Conservation (phyloP, 352 stramenopile genomes). For the Pythium phragmitis region DNA sequence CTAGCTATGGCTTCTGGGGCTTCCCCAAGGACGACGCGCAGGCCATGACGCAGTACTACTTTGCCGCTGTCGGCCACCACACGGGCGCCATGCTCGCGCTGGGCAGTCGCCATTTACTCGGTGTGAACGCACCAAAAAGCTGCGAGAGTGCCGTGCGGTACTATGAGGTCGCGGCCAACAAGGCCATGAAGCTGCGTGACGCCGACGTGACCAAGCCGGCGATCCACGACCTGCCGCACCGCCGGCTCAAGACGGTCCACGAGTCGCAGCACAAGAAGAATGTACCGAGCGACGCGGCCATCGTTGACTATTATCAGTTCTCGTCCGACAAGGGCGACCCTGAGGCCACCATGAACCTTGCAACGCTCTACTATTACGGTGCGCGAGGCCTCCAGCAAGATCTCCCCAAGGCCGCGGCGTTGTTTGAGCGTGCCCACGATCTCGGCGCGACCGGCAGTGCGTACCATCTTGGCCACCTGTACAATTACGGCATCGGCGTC, state of each 20-base stretch:
- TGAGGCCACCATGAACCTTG: slow-evolving; percentile 80
- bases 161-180: slow-evolving; percentile 87
- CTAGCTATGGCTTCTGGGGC: slow-evolving; percentile 82
- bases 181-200: slow-evolving; percentile 65
- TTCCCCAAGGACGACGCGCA: slow-evolving; percentile 57
- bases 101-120: slow-evolving; percentile 75
- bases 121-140: slow-evolving; percentile 68
- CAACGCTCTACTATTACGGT: slow-evolving; percentile 85
- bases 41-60: slow-evolving; percentile 84
- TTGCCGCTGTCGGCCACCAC: slow-evolving; percentile 69
- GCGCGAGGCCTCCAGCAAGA: slow-evolving; percentile 72
- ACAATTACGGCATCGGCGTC: slow-evolving; percentile 79
- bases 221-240: slow-evolving; percentile 72
- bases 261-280: slow-evolving; percentile 85
- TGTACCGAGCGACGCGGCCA: slow-evolving; percentile 62
- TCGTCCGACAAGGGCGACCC: slow-evolving; percentile 87
- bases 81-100: slow-evolving; percentile 72
- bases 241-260: slow-evolving; percentile 67
- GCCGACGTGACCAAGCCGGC: slow-evolving; percentile 50
- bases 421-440: slow-evolving; percentile 80
- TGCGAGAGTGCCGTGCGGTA: slow-evolving; percentile 86
- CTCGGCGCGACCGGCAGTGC: slow-evolving; percentile 63
- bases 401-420: slow-evolving; percentile 46
- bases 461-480: slow-evolving; percentile 81
- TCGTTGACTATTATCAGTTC: slow-evolving; percentile 91